Percentiles rank a stretch among this genome's conserved stretches.
phyloP scores from a whole-genome alignment of 306 rosid genomes.

The Oxytropis ochrocephala region DNA sequence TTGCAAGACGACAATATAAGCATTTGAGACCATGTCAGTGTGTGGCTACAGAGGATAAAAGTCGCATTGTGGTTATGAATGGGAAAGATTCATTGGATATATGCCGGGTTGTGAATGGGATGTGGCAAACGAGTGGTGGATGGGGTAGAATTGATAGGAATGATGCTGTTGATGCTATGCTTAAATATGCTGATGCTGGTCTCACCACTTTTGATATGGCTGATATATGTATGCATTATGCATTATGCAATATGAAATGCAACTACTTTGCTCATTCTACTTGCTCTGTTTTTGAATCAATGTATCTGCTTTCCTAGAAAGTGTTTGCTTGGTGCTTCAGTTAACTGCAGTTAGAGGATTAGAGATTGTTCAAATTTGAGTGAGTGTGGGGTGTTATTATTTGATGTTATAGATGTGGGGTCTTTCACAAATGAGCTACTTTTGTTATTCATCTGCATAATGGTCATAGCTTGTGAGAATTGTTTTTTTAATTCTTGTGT shows the following conservation, averaged over 20 bases:
- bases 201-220: conserved; percentile 76
- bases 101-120: conserved; percentile 68
- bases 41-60: conserved; percentile 39
- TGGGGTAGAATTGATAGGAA: conserved; percentile 75
- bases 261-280: neutral
- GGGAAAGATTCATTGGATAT: conserved; percentile 68
- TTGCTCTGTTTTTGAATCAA: neutral
- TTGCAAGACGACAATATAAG: conserved; percentile 5
- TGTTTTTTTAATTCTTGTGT: conserved; percentile 1
- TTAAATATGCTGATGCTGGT: conserved; percentile 71
- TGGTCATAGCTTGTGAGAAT: neutral
- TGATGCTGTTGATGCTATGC: conserved; percentile 68
- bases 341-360: neutral
- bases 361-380: neutral
- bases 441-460: neutral
- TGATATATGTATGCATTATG: conserved; percentile 60
- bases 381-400: neutral
- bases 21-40: conserved; percentile 28
- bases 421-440: neutral
- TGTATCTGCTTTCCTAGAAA: neutral
- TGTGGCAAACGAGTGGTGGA: conserved; percentile 88
- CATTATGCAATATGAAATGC: conserved; percentile 25
- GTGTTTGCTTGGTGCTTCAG: neutral
- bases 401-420: neutral
- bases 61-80: conserved; percentile 37